Evolutionary conservation across 164 flowering plant species (phyloP).

Genomic region (grape (Vitis vinifera)): ASM3070453v1 NC_081810.1:6676001-6676500

Average conservation of each 20-base stretch:
- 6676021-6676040: no score
- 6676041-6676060: not conserved
- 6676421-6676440: constrained; percentile 99
- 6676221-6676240: constrained; percentile 79
- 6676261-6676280: constrained; percentile 1
- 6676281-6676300: not conserved
- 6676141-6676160: constrained; percentile 92
- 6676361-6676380: no score
- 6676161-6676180: constrained; percentile 71
- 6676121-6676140: not conserved
- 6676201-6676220: constrained; percentile 84
- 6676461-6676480: constrained; percentile 70
- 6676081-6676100: not conserved
- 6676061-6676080: not conserved
- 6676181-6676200: constrained; percentile 87
- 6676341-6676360: not conserved
- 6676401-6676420: constrained; percentile 92
- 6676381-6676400: constrained; percentile 40
- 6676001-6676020: not conserved
- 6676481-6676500: constrained; percentile 55
- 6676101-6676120: constrained; percentile 5
- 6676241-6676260: constrained; percentile 46
- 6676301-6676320: no score
- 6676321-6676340: not conserved
- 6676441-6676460: constrained; percentile 78